Evolutionary conservation across 2,329 filamentous ascomycete genomes (phyloP).

Genomic region (Pyrenophora graminea): DNA sequence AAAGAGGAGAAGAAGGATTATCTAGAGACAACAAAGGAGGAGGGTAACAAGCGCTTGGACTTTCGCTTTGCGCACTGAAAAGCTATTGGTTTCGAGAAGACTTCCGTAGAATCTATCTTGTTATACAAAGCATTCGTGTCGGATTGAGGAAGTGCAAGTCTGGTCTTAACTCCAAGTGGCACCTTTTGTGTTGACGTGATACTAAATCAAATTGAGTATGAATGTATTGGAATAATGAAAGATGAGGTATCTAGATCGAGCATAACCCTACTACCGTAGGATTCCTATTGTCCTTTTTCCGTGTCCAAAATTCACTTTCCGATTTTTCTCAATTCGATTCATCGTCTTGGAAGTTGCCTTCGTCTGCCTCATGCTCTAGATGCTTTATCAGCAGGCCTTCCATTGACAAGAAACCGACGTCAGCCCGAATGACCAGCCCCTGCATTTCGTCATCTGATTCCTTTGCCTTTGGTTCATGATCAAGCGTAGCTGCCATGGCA

Average conservation of each 20-base stretch:
- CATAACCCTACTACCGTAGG: too few relatives aligned
- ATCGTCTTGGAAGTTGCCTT: neutral
- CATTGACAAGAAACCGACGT: constrained; percentile 32
- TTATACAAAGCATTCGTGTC: too few relatives aligned
- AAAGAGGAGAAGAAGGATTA: constrained; percentile 43
- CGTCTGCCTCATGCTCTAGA: neutral
- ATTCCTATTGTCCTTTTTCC: too few relatives aligned
- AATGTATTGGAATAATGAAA: too few relatives aligned
- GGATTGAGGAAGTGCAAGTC: too few relatives aligned
- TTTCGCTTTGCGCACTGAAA: constrained; percentile 1
- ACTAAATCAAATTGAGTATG: too few relatives aligned
- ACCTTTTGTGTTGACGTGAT: too few relatives aligned
- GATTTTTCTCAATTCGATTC: neutral
- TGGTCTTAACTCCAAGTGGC: too few relatives aligned
- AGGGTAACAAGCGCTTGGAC: constrained; percentile 45
- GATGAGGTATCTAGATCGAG: too few relatives aligned
- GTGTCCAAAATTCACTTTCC: too few relatives aligned
- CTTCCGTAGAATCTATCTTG: too few relatives aligned
- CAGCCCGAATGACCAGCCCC: constrained; percentile 22
- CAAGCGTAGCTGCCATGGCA: constrained; percentile 20
- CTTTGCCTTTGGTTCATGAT: constrained; percentile 24
- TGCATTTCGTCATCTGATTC: constrained; percentile 6
- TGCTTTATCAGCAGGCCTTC: constrained; percentile 30
- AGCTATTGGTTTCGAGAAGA: too few relatives aligned
- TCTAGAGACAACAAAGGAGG: constrained; percentile 42